A percentile compares a stretch with the other conserved stretches of the same genome.
Evolutionary conservation across 1,284 basidiomycete species (phyloP).

Genomic region (Cystobasidium slooffiae): DNA sequence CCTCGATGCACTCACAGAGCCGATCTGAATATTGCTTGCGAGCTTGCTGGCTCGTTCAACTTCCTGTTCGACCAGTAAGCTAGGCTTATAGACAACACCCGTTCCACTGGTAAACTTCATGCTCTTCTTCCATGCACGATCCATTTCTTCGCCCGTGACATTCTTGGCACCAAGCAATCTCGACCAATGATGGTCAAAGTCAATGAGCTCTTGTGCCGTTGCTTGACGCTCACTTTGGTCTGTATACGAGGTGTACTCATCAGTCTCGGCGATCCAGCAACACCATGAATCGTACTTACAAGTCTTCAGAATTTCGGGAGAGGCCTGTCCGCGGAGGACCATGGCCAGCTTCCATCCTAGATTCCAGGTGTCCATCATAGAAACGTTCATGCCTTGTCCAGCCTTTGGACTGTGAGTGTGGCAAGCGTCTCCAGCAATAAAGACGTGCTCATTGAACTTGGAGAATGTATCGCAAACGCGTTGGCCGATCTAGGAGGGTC

Average conservation of each 20-base stretch:
- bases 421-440: constrained; percentile 67
- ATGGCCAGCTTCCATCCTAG: constrained; percentile 77
- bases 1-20: constrained; percentile 7
- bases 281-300: constrained; percentile 27
- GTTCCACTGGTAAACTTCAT: constrained; percentile 46
- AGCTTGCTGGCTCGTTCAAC: not conserved
- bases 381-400: constrained; percentile 71
- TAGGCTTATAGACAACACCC: constrained; percentile 45
- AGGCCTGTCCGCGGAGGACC: constrained; percentile 62
- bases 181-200: constrained; percentile 76
- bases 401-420: constrained; percentile 43
- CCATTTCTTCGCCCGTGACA: constrained; percentile 17
- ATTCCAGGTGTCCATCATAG: constrained; percentile 81
- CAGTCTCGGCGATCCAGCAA: not conserved
- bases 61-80: constrained; percentile 24
- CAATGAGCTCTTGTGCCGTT: constrained; percentile 68
- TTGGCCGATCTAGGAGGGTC: constrained; percentile 18
- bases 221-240: constrained; percentile 64
- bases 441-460: constrained; percentile 69
- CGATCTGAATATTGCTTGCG: constrained; percentile 14
- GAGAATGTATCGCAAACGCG: constrained; percentile 69
- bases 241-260: not conserved
- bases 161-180: constrained; percentile 62
- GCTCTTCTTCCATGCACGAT: constrained; percentile 13
- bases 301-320: constrained; percentile 69